Evolutionary conservation across 495 filamentous ascomycete genomes (phyloP), one percentile per base, ranked within the genome.

Genomic region (Daldinia vernicosa): DNA sequence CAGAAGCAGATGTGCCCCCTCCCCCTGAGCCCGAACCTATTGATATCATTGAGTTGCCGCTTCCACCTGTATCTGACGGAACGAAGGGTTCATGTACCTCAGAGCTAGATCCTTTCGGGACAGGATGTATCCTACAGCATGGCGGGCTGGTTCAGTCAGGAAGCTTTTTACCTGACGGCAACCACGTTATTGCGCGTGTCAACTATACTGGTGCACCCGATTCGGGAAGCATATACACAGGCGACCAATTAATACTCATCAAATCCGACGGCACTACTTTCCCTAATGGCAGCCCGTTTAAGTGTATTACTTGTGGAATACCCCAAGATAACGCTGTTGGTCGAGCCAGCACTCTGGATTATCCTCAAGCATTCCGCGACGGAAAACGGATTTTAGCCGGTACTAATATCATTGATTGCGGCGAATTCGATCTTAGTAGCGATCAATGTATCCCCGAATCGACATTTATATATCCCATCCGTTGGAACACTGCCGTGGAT

Each of bases 331-430:
- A 47, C 8, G 43, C 43, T 19, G 19, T 24, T 24, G 43, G 17
- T 22, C 17, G 52, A 24, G 22, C 45, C n/a, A 30, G 54, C 1
- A 14, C 12, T 45, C 39, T 59, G 15, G 68, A 67, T 55, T 76
- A 77, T 58, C 75, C 71, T 27, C 75, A 77, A 47, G 63, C 74
- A 5, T 76, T 77, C 58, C 57, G 60, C 4, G 74, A 77, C 45
- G 66, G 75, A 45, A 74, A 57, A 32, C 53, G 74, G 6, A 63
- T 71, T 8, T 24, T 77, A 8, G 47, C 66, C 24, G 68, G 62
- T 8, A 43, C 51, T 39, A 71, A 74, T 39, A 59, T 74, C 27
- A 56, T 76, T 30, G 74, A 76, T 32, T 77, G 73, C 54, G 68
- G 74, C 54, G 27, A 61, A 3, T 58, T 59, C 19, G 26, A 72